phyloP scores from a whole-genome alignment of 73 alveolate species.

The Tetrahymena elliotti region DNA sequence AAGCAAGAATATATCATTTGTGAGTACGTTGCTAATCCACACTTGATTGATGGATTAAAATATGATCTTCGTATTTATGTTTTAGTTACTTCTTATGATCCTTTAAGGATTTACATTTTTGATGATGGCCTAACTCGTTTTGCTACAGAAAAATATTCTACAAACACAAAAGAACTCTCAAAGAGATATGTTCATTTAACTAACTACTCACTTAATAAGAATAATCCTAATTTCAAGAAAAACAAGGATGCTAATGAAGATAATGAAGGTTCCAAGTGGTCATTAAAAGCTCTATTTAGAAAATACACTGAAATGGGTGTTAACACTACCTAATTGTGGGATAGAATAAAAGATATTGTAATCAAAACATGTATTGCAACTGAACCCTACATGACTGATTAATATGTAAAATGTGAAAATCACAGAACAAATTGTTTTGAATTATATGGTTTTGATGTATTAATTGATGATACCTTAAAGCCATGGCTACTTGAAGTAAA shows the following conservation, averaged over 20 bases:
- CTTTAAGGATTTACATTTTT: slow-evolving; percentile 80
- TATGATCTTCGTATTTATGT: slow-evolving; percentile 91
- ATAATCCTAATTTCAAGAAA: slow-evolving; percentile 63
- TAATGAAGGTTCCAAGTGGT: slow-evolving; percentile 84
- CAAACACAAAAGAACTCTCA: slow-evolving; percentile 41
- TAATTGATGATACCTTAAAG: slow-evolving; percentile 73
- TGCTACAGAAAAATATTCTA: slow-evolving; percentile 79
- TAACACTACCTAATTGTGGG: slow-evolving; percentile 44
- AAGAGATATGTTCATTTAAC: slow-evolving; percentile 81
- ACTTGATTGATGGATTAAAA: slow-evolving; percentile 73
- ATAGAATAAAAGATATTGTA: slow-evolving; percentile 62
- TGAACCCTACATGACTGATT: slow-evolving; percentile 60
- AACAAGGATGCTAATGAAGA: slow-evolving; percentile 63
- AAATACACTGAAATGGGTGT: slow-evolving; percentile 53
- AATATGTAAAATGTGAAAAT: slow-evolving; percentile 14
- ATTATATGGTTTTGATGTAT: slow-evolving; percentile 87
- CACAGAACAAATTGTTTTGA: slow-evolving; percentile 75
- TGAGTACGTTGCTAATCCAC: slow-evolving; percentile 80
- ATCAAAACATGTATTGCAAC: slow-evolving; percentile 61
- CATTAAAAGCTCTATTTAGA: slow-evolving; percentile 51
- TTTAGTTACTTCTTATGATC: slow-evolving; percentile 82
- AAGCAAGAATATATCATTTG: slow-evolving; percentile 46
- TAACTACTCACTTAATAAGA: slow-evolving; percentile 79
- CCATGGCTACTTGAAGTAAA: slow-evolving; percentile 93
- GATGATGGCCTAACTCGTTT: slow-evolving; percentile 87